phyloP scores from a whole-genome alignment of 106 monocot species.

The Agapanthus africanus region DNA sequence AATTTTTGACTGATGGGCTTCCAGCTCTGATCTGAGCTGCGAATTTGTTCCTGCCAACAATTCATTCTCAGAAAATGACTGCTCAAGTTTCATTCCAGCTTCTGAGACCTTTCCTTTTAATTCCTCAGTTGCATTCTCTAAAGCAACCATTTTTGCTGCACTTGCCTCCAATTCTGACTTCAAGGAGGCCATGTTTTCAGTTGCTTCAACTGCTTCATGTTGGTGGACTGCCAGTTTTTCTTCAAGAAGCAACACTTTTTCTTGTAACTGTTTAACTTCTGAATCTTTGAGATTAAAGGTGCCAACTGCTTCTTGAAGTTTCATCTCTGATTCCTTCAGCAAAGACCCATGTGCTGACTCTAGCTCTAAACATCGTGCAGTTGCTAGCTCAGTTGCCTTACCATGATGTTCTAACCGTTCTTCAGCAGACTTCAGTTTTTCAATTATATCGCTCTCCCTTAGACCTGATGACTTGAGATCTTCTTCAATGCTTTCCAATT shows the following conservation, averaged over 20 bases:
- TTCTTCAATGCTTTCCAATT: slow-evolving; percentile 27
- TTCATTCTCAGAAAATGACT: slow-evolving; percentile 38
- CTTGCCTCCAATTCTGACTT: slow-evolving; percentile 53
- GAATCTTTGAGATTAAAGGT: slow-evolving; percentile 54
- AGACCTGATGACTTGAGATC: slow-evolving; percentile 38
- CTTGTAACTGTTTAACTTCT: slow-evolving; percentile 35
- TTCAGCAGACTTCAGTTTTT: slow-evolving; percentile 37
- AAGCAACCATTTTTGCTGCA: slow-evolving; percentile 19
- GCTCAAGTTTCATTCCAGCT: slow-evolving; percentile 31
- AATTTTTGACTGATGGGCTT: slow-evolving; percentile 32
- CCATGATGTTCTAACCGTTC: slow-evolving; percentile 51
- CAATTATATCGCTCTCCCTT: slow-evolving; percentile 46
- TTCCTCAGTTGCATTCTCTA: slow-evolving; percentile 21
- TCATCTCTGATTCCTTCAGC: slow-evolving; percentile 56
- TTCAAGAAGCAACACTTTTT: slow-evolving; percentile 36
- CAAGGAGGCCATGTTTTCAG: slow-evolving; percentile 37
- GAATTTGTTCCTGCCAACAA: slow-evolving; percentile 33
- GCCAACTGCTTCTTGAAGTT: slow-evolving; percentile 34
- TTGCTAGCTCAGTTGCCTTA: slow-evolving; percentile 36
- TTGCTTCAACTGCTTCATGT: slow-evolving; percentile 34
- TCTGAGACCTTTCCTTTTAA: slow-evolving; percentile 36
- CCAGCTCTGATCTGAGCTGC: slow-evolving; percentile 49
- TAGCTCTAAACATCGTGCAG: slow-evolving; percentile 49
- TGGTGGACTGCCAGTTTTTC: slow-evolving; percentile 29
- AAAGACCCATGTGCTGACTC: slow-evolving; percentile 36